Conservation (phyloP, 1,284 basidiomycete species). For the Cryptococcus amylolentus region DNA sequence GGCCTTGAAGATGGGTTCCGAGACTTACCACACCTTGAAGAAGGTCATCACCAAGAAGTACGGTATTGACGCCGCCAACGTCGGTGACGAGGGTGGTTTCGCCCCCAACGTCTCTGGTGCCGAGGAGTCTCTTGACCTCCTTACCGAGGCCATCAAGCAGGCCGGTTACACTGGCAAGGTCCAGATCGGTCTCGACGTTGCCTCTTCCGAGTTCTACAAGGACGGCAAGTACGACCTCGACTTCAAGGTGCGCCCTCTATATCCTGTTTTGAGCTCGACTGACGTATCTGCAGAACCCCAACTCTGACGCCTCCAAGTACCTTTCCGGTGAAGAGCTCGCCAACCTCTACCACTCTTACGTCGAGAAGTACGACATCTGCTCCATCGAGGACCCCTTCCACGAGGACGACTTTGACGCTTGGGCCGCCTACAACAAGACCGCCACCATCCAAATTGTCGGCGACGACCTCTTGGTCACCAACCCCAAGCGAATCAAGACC, state of each 20-base stretch:
- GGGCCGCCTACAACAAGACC: conserved; percentile 79
- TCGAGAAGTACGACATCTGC: conserved; percentile 91
- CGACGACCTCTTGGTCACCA: conserved; percentile 98
- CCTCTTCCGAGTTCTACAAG: conserved; percentile 99
- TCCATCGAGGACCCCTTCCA: conserved; percentile 99
- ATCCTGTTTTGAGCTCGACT: background rate
- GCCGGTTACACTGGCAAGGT: conserved; percentile 98
- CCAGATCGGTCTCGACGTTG: conserved; percentile 98
- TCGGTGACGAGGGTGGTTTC: conserved; percentile 99
- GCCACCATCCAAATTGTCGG: conserved; percentile 74
- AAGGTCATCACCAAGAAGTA: conserved; percentile 99
- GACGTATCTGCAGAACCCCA: conserved; percentile 78
- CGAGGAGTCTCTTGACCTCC: conserved; percentile 95
- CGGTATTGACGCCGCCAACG: conserved; percentile 98
- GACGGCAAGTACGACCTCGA: conserved; percentile 99
- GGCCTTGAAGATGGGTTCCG: conserved; percentile 97
- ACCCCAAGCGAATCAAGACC: conserved; percentile 95
- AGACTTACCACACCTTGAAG: conserved; percentile 98
- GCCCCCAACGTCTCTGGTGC: conserved; percentile 97
- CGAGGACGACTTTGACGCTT: conserved; percentile 99
- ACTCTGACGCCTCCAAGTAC: conserved; percentile 96
- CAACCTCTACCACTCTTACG: conserved; percentile 81
- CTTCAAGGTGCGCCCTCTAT: conserved; percentile 57
- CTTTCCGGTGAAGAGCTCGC: conserved; percentile 90
- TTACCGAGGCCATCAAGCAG: conserved; percentile 93